Percentiles rank a stretch among this genome's conserved stretches.
These are phyloP conservation scores for Stipa capillata DNA, from an alignment of 176 grass and related monocot species.

Conservation along the genomic window DNA sequence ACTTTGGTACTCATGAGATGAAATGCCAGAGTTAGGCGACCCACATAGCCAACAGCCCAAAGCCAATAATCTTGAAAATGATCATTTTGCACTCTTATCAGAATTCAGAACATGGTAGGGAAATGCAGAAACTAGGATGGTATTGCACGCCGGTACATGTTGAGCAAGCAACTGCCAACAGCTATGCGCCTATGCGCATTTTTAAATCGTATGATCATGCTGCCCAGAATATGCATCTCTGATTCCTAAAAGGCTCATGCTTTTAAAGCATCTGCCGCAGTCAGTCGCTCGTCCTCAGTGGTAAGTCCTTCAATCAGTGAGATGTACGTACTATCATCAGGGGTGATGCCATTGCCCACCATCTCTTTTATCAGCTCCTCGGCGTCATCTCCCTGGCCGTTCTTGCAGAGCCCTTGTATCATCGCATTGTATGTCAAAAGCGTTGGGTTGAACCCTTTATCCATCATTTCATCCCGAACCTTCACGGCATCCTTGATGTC, in stretches of 20 bases:
- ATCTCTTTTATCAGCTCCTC: constrained; percentile 73
- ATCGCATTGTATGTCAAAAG: constrained; percentile 67
- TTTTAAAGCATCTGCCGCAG: not conserved
- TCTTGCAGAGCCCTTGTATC: constrained; percentile 56
- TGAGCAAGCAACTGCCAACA: not conserved
- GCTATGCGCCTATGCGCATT: not conserved
- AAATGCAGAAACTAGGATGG: not conserved
- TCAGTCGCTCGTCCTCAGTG: not conserved
- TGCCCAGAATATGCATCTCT: not conserved
- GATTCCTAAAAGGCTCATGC: not conserved
- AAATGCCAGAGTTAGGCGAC: not conserved
- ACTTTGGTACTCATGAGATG: not conserved
- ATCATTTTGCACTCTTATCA: not conserved
- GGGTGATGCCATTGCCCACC: constrained; percentile 54
- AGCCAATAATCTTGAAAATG: not conserved
- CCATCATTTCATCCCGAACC: constrained; percentile 54
- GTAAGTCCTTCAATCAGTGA: constrained; percentile 44
- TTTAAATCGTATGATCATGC: not conserved
- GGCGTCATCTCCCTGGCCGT: constrained; percentile 37
- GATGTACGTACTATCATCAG: constrained; percentile 57
- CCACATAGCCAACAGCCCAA: not conserved
- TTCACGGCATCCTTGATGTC: constrained; percentile 62
- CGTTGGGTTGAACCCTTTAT: constrained; percentile 58
- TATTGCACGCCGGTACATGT: not conserved
- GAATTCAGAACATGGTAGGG: not conserved